Conservation (phyloP, 2,329 filamentous ascomycete species). For the Ophiostoma triangulosporum region DNA sequence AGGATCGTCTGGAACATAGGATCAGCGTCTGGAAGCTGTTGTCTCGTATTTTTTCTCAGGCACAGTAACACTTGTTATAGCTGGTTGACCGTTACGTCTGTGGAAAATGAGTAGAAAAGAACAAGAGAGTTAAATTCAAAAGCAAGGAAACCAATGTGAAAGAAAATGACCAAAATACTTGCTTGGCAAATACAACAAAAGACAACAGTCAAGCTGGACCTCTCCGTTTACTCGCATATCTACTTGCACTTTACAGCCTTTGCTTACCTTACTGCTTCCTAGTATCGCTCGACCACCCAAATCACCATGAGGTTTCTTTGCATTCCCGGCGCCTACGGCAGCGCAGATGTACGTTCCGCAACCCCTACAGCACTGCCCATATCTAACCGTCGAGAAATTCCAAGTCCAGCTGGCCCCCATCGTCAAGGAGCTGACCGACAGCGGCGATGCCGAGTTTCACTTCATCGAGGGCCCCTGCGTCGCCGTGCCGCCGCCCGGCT, state of each 20-base stretch:
- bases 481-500: slow-evolving; percentile 37
- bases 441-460: slow-evolving; percentile 33
- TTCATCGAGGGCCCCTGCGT: slow-evolving; percentile 39
- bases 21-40: no score
- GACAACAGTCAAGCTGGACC: no score
- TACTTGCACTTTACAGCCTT: background rate
- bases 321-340: slow-evolving; percentile 44
- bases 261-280: background rate
- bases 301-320: slow-evolving; percentile 40
- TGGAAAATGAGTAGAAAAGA: no score
- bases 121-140: no score
- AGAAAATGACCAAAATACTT: no score
- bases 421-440: slow-evolving; percentile 32
- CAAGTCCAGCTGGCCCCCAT: slow-evolving; percentile 40
- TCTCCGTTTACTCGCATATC: background rate
- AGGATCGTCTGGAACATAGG: no score
- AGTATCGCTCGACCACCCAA: background rate
- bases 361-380: no score
- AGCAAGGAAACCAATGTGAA: no score
- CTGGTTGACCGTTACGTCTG: no score
- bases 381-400: slow-evolving; percentile 31
- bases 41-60: no score
- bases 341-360: slow-evolving; percentile 37
- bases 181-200: no score
- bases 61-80: no score